phyloP scores from a whole-genome alignment of 495 filamentous ascomycete species.

The Tuber umbilicatum region DNA sequence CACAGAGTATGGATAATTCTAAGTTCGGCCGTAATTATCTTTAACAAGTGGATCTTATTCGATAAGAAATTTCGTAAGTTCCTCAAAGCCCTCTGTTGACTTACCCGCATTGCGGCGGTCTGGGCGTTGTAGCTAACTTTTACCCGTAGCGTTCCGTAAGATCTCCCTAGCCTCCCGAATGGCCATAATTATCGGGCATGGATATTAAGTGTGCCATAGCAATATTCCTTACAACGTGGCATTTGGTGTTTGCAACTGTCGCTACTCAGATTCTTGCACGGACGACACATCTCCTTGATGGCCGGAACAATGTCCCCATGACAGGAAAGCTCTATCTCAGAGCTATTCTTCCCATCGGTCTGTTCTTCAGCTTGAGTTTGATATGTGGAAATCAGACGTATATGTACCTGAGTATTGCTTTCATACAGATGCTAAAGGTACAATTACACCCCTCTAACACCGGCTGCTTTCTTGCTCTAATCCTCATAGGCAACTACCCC shows the following conservation, averaged over 20 bases:
- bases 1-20: conserved; percentile 79
- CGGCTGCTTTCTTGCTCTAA: conserved; percentile 35
- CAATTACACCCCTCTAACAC: conserved; percentile 26
- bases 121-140: background rate
- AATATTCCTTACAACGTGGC: conserved; percentile 86
- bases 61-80: conserved; percentile 74
- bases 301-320: conserved; percentile 87
- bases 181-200: background rate
- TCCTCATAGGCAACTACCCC: conserved; percentile 69
- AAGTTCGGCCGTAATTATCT: conserved; percentile 89
- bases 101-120: background rate
- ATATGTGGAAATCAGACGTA: conserved; percentile 93
- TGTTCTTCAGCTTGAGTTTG: conserved; percentile 89
- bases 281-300: conserved; percentile 76
- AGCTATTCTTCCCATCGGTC: conserved; percentile 84
- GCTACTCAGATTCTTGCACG: conserved; percentile 87
- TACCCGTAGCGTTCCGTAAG: conserved; percentile 44
- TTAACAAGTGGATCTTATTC: conserved; percentile 97
- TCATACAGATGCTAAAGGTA: conserved; percentile 98
- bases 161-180: conserved; percentile 17
- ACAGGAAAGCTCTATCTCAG: conserved; percentile 82
- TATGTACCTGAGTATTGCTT: conserved; percentile 83
- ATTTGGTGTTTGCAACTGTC: conserved; percentile 78
- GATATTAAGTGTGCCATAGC: conserved; percentile 15
- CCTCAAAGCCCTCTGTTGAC: background rate